Conservation (phyloP, 2,329 filamentous ascomycete species). For the Lachnellula arida region DNA sequence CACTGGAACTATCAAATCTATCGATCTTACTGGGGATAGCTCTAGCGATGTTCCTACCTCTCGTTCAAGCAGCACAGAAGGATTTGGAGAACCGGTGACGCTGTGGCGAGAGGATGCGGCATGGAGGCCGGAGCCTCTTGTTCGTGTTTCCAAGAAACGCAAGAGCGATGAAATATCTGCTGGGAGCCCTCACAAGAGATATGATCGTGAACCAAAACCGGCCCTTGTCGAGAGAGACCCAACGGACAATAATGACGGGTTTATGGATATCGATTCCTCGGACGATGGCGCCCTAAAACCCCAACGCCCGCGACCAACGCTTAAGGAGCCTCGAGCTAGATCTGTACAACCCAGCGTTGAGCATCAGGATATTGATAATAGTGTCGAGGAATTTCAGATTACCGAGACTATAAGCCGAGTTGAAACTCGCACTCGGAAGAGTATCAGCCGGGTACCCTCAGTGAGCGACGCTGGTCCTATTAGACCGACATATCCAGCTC, state of each 20-base stretch:
- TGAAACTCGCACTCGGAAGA: constrained; percentile 25
- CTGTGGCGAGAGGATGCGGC: constrained; percentile 28
- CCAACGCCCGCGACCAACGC: not conserved
- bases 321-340: not conserved
- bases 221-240: not conserved
- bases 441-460: constrained; percentile 23
- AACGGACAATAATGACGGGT: constrained; percentile 19
- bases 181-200: constrained; percentile 11
- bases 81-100: constrained; percentile 18
- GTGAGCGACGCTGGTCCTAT: constrained; percentile 2
- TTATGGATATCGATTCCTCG: constrained; percentile 31
- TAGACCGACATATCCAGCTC: not conserved
- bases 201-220: constrained; percentile 2
- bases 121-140: constrained; percentile 25
- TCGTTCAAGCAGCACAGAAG: constrained; percentile 24
- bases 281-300: constrained; percentile 3
- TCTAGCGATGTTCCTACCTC: constrained; percentile 8
- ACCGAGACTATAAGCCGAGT: constrained; percentile 25
- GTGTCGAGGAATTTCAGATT: constrained; percentile 18
- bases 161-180: constrained; percentile 31
- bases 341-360: constrained; percentile 16
- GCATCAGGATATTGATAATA: constrained; percentile 1
- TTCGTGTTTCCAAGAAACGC: constrained; percentile 27
- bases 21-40: constrained; percentile 31
- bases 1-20: constrained; percentile 23